Evolutionary conservation across 2,329 filamentous ascomycete species (phyloP).

Genomic region (Ascochyta pisi): DNA sequence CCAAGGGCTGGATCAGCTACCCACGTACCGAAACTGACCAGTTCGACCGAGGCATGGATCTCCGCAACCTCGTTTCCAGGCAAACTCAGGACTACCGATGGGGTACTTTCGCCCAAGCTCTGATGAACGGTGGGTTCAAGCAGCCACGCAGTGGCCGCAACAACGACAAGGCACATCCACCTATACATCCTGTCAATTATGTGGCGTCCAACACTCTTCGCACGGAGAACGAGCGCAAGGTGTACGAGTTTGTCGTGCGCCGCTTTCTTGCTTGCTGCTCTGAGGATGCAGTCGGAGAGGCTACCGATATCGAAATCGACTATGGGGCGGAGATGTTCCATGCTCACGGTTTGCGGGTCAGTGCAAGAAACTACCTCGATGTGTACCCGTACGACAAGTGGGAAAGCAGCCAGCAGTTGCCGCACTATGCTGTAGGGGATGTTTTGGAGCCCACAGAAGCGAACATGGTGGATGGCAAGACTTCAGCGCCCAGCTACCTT

Average conservation of each 20-base stretch:
- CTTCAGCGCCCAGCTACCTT: slow-evolving; percentile 80
- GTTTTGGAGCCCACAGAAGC: slow-evolving; percentile 87
- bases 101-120: slow-evolving; percentile 78
- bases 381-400: slow-evolving; percentile 97
- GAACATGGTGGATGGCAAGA: slow-evolving; percentile 89
- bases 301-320: slow-evolving; percentile 81
- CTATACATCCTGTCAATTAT: slow-evolving; percentile 94
- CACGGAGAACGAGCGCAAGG: slow-evolving; percentile 70
- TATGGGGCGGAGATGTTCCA: slow-evolving; percentile 86
- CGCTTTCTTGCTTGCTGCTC: slow-evolving; percentile 96
- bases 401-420: slow-evolving; percentile 85
- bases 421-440: slow-evolving; percentile 80
- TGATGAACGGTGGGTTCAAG: slow-evolving; percentile 78
- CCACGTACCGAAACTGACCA: slow-evolving; percentile 96
- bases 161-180: slow-evolving; percentile 96
- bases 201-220: slow-evolving; percentile 68
- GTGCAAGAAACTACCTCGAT: slow-evolving; percentile 91
- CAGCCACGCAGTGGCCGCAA: slow-evolving; percentile 83
- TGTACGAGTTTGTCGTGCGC: slow-evolving; percentile 92
- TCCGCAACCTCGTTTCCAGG: slow-evolving; percentile 80
- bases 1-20: slow-evolving; percentile 95
- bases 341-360: slow-evolving; percentile 81
- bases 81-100: slow-evolving; percentile 79
- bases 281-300: slow-evolving; percentile 86
- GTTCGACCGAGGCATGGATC: slow-evolving; percentile 88